A percentile compares a stretch with the other conserved stretches of the same genome.
Conservation (phyloP, 2,329 filamentous ascomycete species). For the Beauveria varroae region DNA sequence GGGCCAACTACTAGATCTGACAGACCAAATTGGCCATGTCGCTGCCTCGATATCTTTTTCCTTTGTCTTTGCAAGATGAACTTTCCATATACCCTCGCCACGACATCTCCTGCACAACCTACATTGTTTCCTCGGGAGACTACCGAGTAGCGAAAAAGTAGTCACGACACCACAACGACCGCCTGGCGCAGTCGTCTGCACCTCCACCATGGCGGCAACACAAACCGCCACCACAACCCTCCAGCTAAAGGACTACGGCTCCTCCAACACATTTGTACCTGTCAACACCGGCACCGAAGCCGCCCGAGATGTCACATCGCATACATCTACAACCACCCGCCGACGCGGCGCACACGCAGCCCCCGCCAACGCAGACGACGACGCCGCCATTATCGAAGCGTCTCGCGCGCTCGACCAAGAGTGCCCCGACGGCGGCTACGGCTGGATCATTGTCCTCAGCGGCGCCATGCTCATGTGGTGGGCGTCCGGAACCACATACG, state of each 20-base stretch:
- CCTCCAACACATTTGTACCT: background rate
- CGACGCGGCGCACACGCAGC: background rate
- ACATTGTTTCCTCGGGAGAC: too few species aligned
- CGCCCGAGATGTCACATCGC: background rate
- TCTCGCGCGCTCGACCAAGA: conserved; percentile 32
- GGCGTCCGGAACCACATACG: conserved; percentile 44
- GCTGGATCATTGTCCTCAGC: conserved; percentile 41
- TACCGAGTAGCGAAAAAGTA: too few species aligned
- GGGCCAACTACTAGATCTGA: background rate
- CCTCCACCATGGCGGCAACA: background rate
- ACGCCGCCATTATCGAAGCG: conserved; percentile 24
- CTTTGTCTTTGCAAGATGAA: too few species aligned
- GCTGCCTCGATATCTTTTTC: background rate
- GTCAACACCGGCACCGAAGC: conserved; percentile 1
- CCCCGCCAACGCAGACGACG: background rate
- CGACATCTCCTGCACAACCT: too few species aligned
- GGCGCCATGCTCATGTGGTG: conserved; percentile 43
- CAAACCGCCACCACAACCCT: background rate
- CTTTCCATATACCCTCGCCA: too few species aligned
- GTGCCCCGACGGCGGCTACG: conserved; percentile 43
- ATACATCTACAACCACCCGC: background rate
- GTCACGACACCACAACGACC: too few species aligned
- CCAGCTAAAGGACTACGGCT: background rate
- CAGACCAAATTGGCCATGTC: background rate
- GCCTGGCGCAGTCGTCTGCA: background rate